phyloP scores from a whole-genome alignment of 2,329 filamentous ascomycete genomes.

The Hymenoscyphus fraxineus region DNA sequence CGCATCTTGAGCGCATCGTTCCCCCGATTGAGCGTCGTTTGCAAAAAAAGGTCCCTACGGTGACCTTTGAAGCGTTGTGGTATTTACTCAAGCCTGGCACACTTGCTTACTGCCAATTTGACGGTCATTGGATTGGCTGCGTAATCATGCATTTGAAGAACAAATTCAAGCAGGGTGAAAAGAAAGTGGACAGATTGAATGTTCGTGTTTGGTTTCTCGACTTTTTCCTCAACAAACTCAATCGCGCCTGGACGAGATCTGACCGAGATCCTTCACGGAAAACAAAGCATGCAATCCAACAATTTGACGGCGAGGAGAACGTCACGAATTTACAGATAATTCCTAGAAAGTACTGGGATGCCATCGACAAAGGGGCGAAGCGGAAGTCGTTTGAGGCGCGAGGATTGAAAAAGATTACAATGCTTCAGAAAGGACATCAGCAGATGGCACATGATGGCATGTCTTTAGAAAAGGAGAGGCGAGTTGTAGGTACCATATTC shows the following conservation, averaged over 20 bases:
- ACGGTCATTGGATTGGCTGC: not conserved
- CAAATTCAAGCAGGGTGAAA: not conserved
- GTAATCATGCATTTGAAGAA: not conserved
- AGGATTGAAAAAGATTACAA: not conserved
- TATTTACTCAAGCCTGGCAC: not conserved
- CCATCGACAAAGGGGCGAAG: not conserved
- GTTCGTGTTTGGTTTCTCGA: not conserved
- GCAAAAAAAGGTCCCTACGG: not conserved
- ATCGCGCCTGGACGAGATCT: not conserved
- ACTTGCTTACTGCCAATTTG: not conserved
- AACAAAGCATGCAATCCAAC: not conserved
- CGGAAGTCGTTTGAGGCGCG: not conserved
- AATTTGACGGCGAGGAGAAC: not conserved
- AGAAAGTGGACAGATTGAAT: not conserved
- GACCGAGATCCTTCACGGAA: not conserved
- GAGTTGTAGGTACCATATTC: not conserved
- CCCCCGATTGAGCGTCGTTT: not conserved
- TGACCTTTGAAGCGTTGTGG: not conserved
- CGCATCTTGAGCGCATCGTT: not conserved
- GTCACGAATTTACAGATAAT: not conserved
- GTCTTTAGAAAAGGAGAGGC: not conserved
- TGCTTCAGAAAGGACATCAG: not conserved
- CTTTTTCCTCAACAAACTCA: not conserved
- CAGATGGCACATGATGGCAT: not conserved
- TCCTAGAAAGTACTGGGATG: not conserved